Conservation (phyloP, 2,329 filamentous ascomycete species). For the Ceratocystis variospora region DNA sequence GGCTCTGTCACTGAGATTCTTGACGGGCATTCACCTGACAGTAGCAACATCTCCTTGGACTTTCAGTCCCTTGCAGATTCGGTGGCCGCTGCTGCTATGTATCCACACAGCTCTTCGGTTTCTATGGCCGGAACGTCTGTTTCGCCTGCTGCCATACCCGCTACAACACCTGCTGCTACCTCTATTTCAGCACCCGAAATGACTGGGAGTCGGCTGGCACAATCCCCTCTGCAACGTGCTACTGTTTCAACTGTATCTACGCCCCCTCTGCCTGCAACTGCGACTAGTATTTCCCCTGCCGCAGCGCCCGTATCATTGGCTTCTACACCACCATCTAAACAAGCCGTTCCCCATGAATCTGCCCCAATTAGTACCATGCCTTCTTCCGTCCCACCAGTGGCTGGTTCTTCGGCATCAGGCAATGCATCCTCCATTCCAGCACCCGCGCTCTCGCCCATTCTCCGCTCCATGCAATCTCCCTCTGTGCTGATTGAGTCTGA, state of each 20-base stretch:
- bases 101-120: constrained; percentile 19
- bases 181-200: not conserved
- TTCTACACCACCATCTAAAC: constrained; percentile 21
- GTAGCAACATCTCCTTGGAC: not conserved
- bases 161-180: constrained; percentile 20
- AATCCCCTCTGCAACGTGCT: constrained; percentile 7
- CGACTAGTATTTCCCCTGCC: constrained; percentile 15
- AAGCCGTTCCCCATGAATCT: constrained; percentile 20
- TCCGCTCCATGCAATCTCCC: constrained; percentile 36
- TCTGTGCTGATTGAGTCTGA: constrained; percentile 54
- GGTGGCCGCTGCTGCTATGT: constrained; percentile 1
- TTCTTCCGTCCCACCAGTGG: not conserved
- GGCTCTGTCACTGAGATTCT: constrained; percentile 48
- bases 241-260: constrained; percentile 23
- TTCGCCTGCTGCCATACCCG: constrained; percentile 24
- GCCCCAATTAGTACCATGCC: constrained; percentile 14
- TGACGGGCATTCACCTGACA: constrained; percentile 36
- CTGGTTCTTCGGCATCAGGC: constrained; percentile 20
- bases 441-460: constrained; percentile 36
- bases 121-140: constrained; percentile 21
- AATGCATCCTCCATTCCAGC: constrained; percentile 19
- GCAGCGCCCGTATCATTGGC: constrained; percentile 19
- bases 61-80: constrained; percentile 2
- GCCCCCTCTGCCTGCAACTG: constrained; percentile 2
- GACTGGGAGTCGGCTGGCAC: not conserved